Conservation (phyloP, 306 rosid species). For the Ormosia emarginata region DNA sequence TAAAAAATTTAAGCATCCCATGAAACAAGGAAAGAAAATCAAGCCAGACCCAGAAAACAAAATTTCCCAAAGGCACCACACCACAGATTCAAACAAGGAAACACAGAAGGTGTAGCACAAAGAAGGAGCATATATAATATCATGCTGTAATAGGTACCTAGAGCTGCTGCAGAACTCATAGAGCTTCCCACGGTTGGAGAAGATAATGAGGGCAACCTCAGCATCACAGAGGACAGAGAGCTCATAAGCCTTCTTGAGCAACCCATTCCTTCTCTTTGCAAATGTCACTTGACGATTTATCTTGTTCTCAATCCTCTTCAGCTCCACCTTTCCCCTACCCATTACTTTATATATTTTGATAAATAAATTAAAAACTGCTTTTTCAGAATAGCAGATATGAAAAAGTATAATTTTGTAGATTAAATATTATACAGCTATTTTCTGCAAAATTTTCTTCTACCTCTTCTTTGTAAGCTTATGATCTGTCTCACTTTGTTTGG, state of each 20-base stretch:
- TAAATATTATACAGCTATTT: not conserved
- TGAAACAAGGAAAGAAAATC: not conserved
- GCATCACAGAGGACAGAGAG: conserved; percentile 86
- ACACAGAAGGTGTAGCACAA: not conserved
- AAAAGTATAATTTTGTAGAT: not conserved
- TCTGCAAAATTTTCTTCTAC: conserved; percentile 17
- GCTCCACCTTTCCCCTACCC: conserved; percentile 89
- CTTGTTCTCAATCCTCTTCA: conserved; percentile 89
- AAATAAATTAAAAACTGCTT: conserved; percentile 11
- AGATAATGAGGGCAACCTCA: conserved; percentile 78
- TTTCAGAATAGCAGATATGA: conserved; percentile 19
- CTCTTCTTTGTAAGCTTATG: conserved; percentile 8
- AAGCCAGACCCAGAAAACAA: not conserved
- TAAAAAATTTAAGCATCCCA: conserved; percentile 14
- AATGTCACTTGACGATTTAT: conserved; percentile 83
- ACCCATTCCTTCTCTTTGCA: conserved; percentile 75
- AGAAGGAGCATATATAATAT: not conserved
- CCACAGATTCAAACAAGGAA: not conserved
- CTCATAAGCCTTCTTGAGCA: conserved; percentile 83
- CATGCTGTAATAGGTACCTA: conserved; percentile 33
- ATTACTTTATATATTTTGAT: conserved; percentile 10
- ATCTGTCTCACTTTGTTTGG: conserved; percentile 11
- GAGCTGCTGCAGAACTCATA: conserved; percentile 70
- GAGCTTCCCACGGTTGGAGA: conserved; percentile 80
- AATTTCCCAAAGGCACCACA: not conserved